phyloP scores from a whole-genome alignment of 768 basidiomycete species.

The Fomitopsis serialis region DNA sequence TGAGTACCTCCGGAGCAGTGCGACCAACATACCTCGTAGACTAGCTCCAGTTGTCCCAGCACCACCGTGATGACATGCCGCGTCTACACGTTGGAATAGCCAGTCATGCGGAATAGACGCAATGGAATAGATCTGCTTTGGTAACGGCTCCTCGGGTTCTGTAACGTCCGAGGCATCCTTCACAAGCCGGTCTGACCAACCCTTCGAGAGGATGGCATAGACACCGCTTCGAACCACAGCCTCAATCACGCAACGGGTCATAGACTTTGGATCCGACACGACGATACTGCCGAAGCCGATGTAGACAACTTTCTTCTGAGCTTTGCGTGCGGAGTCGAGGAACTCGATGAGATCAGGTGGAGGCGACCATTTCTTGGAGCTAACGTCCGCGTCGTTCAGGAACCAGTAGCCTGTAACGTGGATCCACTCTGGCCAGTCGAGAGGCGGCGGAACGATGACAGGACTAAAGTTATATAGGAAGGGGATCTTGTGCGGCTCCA shows the following conservation, averaged over 20 bases:
- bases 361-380: constrained; percentile 84
- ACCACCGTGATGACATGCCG: constrained; percentile 97
- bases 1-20: background rate
- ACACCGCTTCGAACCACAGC: constrained; percentile 86
- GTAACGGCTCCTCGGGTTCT: constrained; percentile 66
- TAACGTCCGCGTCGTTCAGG: constrained; percentile 88
- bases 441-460: constrained; percentile 80
- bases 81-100: constrained; percentile 90
- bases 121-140: constrained; percentile 78
- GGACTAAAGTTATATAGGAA: constrained; percentile 98
- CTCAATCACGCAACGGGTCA: constrained; percentile 89
- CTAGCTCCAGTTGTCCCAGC: constrained; percentile 96
- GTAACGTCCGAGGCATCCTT: constrained; percentile 51
- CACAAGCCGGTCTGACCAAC: constrained; percentile 89
- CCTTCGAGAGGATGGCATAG: constrained; percentile 91
- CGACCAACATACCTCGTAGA: constrained; percentile 59
- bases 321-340: constrained; percentile 69
- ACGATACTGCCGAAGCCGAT: constrained; percentile 98
- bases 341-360: constrained; percentile 77
- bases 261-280: constrained; percentile 87
- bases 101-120: constrained; percentile 92
- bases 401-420: constrained; percentile 97
- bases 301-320: constrained; percentile 89
- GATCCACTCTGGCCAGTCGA: constrained; percentile 99
- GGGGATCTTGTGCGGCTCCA: constrained; percentile 96